phyloP scores from a whole-genome alignment of 768 basidiomycete genomes.

The Phaffia tasmanica region DNA sequence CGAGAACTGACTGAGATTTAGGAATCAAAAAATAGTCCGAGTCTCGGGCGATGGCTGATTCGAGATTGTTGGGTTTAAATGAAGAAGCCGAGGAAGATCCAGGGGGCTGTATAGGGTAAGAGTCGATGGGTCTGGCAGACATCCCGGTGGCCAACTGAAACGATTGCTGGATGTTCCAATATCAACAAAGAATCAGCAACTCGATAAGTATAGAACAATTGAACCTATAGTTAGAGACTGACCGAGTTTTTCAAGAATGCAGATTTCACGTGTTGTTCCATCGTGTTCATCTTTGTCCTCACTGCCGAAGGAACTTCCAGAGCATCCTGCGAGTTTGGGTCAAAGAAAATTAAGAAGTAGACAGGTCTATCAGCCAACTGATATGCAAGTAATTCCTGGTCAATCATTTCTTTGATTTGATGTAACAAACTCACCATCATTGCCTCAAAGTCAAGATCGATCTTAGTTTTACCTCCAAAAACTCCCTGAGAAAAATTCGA shows the following conservation, averaged over 20 bases:
- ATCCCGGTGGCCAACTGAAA: constrained; percentile 10
- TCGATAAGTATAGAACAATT: neutral
- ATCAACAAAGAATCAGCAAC: neutral
- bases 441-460: constrained; percentile 16
- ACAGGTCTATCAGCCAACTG: neutral
- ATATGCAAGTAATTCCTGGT: neutral
- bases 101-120: constrained; percentile 4
- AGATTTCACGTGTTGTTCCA: constrained; percentile 21
- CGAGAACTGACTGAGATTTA: neutral
- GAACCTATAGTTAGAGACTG: neutral
- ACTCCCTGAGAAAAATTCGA: neutral
- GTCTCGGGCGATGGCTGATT: neutral
- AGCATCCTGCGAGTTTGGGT: constrained; percentile 2
- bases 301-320: constrained; percentile 19
- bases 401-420: neutral
- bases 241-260: constrained; percentile 22
- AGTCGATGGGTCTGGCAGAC: neutral
- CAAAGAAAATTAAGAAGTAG: neutral
- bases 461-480: neutral
- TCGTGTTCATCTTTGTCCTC: constrained; percentile 24
- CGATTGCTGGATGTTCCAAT: constrained; percentile 10
- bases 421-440: constrained; percentile 16
- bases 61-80: neutral
- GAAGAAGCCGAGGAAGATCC: neutral
- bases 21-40: neutral